These are phyloP conservation scores for Pichia heedii DNA, from an alignment of 805 yeast genomes.

Conservation along the genomic window DNA sequence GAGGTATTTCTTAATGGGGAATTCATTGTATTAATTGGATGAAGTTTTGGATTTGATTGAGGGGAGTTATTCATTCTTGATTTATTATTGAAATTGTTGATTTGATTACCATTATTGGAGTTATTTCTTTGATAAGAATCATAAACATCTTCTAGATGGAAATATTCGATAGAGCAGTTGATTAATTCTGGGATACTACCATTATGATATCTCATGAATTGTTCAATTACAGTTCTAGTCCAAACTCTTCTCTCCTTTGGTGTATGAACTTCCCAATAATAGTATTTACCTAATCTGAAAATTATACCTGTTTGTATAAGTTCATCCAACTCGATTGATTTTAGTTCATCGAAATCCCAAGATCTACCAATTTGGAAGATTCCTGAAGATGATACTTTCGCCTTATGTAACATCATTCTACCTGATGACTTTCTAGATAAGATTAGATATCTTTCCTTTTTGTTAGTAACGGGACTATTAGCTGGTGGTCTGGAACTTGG, in stretches of 20 bases:
- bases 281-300: constrained; percentile 60
- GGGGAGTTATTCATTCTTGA: not conserved
- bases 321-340: constrained; percentile 43
- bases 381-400: constrained; percentile 67
- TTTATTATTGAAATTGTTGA: not conserved
- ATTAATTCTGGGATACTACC: constrained; percentile 44
- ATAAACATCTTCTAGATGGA: constrained; percentile 20
- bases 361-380: constrained; percentile 85
- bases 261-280: constrained; percentile 70
- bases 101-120: not conserved
- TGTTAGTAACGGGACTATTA: constrained; percentile 36
- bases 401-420: constrained; percentile 70
- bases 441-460: constrained; percentile 53
- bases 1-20: not conserved
- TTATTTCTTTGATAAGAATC: constrained; percentile 2
- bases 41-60: not conserved
- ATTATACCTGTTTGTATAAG: constrained; percentile 48
- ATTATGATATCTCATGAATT: constrained; percentile 45
- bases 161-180: constrained; percentile 36
- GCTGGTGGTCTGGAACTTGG: constrained; percentile 65
- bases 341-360: constrained; percentile 75
- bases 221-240: constrained; percentile 41
- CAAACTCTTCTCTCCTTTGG: constrained; percentile 53
- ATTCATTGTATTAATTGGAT: not conserved
- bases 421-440: constrained; percentile 55